Evolutionary conservation across 2,329 filamentous ascomycete genomes (phyloP), one percentile per base, ranked within the genome.

Genomic region (Claviceps arundinis): DNA sequence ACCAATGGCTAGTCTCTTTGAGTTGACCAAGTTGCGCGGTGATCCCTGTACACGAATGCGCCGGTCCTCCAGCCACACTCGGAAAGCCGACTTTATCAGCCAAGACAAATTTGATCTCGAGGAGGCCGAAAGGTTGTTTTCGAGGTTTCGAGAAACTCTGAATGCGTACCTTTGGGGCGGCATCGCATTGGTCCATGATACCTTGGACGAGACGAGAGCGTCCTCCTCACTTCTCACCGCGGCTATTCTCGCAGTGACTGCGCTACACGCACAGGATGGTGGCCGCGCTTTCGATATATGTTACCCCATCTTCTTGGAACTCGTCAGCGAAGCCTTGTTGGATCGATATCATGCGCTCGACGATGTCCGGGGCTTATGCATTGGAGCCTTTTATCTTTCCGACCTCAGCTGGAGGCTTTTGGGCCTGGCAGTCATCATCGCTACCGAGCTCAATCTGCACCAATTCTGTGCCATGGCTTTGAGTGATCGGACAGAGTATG

Each of bases 361-460:
- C 55, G 76, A 78, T 53, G 72, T 84, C 40, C 74, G 79, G 6
- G 81, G 74, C 1, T 70, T 84, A 3, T 81, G 77, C 55, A 76
- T 84, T 24, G 81, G 76, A 4, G 78, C 80, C 1, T 84, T 84
- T 57, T 84, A 80, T 78, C 68, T 84, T 1, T 77, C 76, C 0
- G 80, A 84, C 51, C 57, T 71, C 17, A 68, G 66, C 51, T 71
- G 66, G 77, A 82, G 80, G 56, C 67, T 84, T 1, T 80, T 76
- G 3, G 79, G 79, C 0, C 71, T 77, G 57, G 77, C 77, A 0
- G 75, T 80, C 1, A 71, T 77, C 24, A 78, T 80, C 50, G 76
- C 77, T 4, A 80, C 77, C 0, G 77, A 80, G 58, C 65, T 80
- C 47, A 75, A 77, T 37, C 65, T 80, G 3, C 76, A 80, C 56